Base-by-base conservation (phyloP, 345 rosid species). In the Excoecaria cochinchinensis region DNA sequence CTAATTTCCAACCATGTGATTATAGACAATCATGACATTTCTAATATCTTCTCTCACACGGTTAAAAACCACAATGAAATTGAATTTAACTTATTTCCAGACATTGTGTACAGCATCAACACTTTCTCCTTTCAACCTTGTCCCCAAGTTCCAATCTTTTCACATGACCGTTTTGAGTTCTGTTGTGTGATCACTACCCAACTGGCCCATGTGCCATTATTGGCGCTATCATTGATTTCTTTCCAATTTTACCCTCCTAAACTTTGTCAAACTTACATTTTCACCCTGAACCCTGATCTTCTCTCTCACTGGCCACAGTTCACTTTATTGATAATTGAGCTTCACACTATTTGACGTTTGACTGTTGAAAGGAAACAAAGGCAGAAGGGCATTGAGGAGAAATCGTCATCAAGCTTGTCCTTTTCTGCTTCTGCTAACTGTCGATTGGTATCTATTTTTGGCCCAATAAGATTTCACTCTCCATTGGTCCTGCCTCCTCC, bases 191-290 rank as follows among this genome's bases (percentile, higher is more conserved):
- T 25, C 63, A 8, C 16, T 68, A 15, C 65, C 74, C 79, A 77
- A 55, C 76, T 79, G 80, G 80, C 73, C 70, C 76, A 73, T 70
- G 80, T 78, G 85, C 81, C 62, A 74, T 82, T 38, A 22, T 78
- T 71, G 55, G n/a, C 68, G 17, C 53, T 42, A 71, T 78, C 1
- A 60, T 67, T 60, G 19, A 40, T 72, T 55, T 44, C 2, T 71
- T 10, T 40, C 39, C 56, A 47, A 13, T 19, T 69, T 24, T 47
- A 46, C 8, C 61, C 53, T 3, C 19, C 48, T 48, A 3, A 25
- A 63, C 53, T 38, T 1, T 59, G 38, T 38, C 0, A 1, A 15
- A 44, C 11, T 76, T 46, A 55, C 63, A 9, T 60, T 56, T 55
- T 25, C 55, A 24, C 53, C 77, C 80, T 59, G 25, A 55, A 42